These are phyloP conservation scores for Fusarium nelsonii DNA, from an alignment of 2,329 filamentous ascomycete genomes.

Conservation along the genomic window DNA sequence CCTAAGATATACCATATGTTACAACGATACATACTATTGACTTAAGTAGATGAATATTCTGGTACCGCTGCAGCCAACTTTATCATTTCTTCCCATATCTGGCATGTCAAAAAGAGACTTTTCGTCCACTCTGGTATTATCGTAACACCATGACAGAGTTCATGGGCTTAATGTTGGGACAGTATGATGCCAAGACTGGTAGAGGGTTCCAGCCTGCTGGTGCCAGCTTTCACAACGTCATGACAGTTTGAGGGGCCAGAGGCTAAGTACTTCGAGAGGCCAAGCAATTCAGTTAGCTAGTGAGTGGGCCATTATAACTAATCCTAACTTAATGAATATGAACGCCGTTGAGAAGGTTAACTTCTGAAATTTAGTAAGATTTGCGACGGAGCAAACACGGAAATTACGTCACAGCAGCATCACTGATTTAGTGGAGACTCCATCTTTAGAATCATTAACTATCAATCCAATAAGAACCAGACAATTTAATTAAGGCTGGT, in stretches of 20 bases:
- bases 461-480: no score
- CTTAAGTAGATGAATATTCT: conserved; percentile 49
- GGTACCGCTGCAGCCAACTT: conserved; percentile 78
- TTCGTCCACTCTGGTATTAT: conserved; percentile 80
- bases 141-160: conserved; percentile 77
- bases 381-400: no score
- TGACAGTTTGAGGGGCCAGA: conserved; percentile 75
- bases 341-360: no score
- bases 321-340: no score
- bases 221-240: conserved; percentile 75
- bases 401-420: no score
- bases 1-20: no score
- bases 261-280: conserved; percentile 66
- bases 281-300: conserved; percentile 60
- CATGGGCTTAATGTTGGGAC: conserved; percentile 70
- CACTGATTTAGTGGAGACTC: no score
- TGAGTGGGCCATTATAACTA: no score
- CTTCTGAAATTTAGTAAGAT: no score
- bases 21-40: no score
- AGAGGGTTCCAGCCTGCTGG: conserved; percentile 70
- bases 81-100: conserved; percentile 78
- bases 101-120: conserved; percentile 79
- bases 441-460: no score
- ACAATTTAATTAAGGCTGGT: no score
- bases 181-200: conserved; percentile 72